Evolutionary conservation across 306 rosid genomes (phyloP), one percentile per base, ranked within the genome.

Genomic region (Ochetophila trinervis): DNA sequence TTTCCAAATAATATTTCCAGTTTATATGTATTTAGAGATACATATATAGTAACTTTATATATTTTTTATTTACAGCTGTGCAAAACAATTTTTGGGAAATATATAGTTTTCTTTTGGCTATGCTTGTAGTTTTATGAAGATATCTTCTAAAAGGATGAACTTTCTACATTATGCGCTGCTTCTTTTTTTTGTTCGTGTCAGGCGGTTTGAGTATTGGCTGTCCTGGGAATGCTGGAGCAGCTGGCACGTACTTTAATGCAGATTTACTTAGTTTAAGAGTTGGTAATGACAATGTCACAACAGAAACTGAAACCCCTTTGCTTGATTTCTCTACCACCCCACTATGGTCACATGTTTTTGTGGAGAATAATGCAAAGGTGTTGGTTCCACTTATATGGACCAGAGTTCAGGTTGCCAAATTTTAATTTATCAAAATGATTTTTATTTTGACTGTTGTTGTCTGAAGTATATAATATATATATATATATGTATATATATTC

Each of bases 351-450:
- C 86, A 93, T 86, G 98, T 93, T 76, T 87, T 86, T 75, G 97
- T 93, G 83, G 98, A 93, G 85, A 93, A 93, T 77, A 81, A 82
- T 62, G 98, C 97, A 62, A 93, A 86, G 81, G 98, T 85, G 72
- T 87, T 93, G 85, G 98, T 93, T 77, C 98, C 98, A 6, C 90
- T 93, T 74, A 91, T 93, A 68, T 93, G 98, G 98, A 84, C 96
- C 74, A 81, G 96, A 86, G 93, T 89, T 80, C 97, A 93, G 98
- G 98, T 93, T 73, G 62, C 35, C 52, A 61, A 47, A 66, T 49
- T 68, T 40, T 27, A 8, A n/a, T 49, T 13, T 20, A 14, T 65
- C 52, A 24, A 36, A 53, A 53, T 17, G 9, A 35, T 36, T 60
- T 61, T 54, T 63, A n/a, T 10, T 19, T 69, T 63, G 14, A 22